Percentiles rank a stretch among this genome's conserved stretches.
Conservation (phyloP, 345 rosid genomes). For the Eucalyptus tenuipes region DNA sequence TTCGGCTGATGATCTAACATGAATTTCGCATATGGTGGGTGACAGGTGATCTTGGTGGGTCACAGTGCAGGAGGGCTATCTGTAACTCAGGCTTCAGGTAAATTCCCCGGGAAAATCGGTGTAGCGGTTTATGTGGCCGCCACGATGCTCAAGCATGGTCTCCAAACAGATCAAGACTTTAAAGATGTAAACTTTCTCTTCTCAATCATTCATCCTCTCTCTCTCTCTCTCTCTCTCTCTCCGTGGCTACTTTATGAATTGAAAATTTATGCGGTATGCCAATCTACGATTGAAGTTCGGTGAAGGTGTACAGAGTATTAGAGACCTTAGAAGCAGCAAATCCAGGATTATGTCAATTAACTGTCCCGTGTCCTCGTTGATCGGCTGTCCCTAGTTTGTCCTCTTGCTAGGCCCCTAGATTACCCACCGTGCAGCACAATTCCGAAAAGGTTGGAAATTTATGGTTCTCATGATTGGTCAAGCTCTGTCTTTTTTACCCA, state of each 20-base stretch:
- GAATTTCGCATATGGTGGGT: neutral
- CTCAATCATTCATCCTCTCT: neutral
- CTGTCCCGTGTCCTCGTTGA: neutral
- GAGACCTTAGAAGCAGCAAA: neutral
- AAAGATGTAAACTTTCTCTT: conserved; percentile 32
- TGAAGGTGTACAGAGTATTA: neutral
- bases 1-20: neutral
- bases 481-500: neutral
- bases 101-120: conserved; percentile 45
- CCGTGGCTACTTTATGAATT: neutral
- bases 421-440: neutral
- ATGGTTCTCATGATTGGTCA: neutral
- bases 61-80: conserved; percentile 94
- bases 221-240: neutral
- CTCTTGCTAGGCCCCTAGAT: neutral
- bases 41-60: conserved; percentile 76
- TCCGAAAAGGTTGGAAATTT: neutral
- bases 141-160: conserved; percentile 67
- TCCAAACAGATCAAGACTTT: conserved; percentile 38
- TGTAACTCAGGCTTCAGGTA: conserved; percentile 48
- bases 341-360: neutral
- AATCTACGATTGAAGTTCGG: neutral
- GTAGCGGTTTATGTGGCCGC: conserved; percentile 65
- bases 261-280: neutral
- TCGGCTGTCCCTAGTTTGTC: neutral